phyloP scores from a whole-genome alignment of 2,329 filamentous ascomycete genomes.

The Cucurbitaria berberidis region DNA sequence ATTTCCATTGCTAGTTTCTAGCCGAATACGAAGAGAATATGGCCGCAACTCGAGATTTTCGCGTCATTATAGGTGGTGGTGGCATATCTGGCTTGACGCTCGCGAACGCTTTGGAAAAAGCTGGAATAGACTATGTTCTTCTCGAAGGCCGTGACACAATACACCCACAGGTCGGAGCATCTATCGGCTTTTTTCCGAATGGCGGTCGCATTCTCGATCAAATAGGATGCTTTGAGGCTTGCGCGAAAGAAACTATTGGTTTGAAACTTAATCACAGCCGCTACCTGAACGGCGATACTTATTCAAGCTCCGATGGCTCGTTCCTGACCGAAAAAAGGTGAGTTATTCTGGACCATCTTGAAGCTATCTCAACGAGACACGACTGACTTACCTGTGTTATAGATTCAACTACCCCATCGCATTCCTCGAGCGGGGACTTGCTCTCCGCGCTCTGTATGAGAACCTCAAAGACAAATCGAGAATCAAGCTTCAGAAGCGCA shows the following conservation, averaged over 20 bases:
- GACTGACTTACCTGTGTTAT: background rate
- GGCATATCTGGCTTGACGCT: slow-evolving; percentile 16
- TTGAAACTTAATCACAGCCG: background rate
- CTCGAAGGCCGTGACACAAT: slow-evolving; percentile 19
- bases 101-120: slow-evolving; percentile 14
- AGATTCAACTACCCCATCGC: slow-evolving; percentile 12
- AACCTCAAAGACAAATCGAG: slow-evolving; percentile 22
- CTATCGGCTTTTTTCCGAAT: slow-evolving; percentile 21
- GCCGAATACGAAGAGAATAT: background rate
- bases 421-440: slow-evolving; percentile 18
- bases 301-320: background rate
- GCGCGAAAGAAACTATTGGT: background rate
- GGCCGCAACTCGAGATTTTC: background rate
- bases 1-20: background rate
- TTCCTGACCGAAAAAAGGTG: slow-evolving; percentile 2
- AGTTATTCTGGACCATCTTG: background rate
- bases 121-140: slow-evolving; percentile 17
- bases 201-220: slow-evolving; percentile 24
- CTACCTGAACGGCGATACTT: background rate
- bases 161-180: slow-evolving; percentile 20
- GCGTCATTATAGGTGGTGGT: slow-evolving; percentile 17
- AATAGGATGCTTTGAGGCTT: slow-evolving; percentile 11
- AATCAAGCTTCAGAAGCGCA: slow-evolving; percentile 8
- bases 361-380: background rate
- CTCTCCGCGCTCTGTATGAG: slow-evolving; percentile 15